Conservation (phyloP, 305 asterid species). For the Striga hermonthica region DNA sequence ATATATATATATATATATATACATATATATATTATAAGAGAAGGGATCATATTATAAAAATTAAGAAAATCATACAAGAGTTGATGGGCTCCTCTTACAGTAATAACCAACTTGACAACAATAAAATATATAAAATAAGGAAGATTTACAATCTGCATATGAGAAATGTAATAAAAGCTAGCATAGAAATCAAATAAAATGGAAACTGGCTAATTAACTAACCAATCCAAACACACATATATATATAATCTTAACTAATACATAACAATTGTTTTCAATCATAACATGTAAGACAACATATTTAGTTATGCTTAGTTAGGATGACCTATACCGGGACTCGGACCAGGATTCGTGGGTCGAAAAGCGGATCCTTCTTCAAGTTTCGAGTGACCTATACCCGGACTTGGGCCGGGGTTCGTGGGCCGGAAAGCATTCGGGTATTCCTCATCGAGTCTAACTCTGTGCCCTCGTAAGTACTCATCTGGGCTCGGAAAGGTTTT, state of each 20-base stretch:
- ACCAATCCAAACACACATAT: constrained; percentile 1
- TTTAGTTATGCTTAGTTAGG: constrained; percentile 44
- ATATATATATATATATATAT: too few species aligned
- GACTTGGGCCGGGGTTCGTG: constrained; percentile 57
- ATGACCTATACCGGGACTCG: constrained; percentile 75
- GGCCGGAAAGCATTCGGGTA: constrained; percentile 48
- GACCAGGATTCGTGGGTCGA: constrained; percentile 55
- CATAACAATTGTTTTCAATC: neutral
- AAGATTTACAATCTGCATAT: constrained; percentile 17
- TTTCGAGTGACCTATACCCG: constrained; percentile 65
- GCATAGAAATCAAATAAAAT: neutral
- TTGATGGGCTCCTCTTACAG: too few species aligned
- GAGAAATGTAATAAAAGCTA: constrained; percentile 7
- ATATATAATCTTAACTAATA: neutral
- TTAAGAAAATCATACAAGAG: too few species aligned
- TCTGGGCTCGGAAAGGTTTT: constrained; percentile 1
- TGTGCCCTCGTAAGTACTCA: constrained; percentile 12
- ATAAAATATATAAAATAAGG: neutral
- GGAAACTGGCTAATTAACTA: neutral
- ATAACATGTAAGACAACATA: too few species aligned
- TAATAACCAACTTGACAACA: neutral
- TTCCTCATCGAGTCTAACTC: constrained; percentile 36
- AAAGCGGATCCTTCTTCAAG: constrained; percentile 32
- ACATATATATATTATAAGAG: too few species aligned
- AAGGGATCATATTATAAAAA: too few species aligned